Percentiles rank a stretch among this genome's conserved stretches.
Conservation (phyloP, 2,329 filamentous ascomycete genomes). For the Dactylonectria macrodidyma region DNA sequence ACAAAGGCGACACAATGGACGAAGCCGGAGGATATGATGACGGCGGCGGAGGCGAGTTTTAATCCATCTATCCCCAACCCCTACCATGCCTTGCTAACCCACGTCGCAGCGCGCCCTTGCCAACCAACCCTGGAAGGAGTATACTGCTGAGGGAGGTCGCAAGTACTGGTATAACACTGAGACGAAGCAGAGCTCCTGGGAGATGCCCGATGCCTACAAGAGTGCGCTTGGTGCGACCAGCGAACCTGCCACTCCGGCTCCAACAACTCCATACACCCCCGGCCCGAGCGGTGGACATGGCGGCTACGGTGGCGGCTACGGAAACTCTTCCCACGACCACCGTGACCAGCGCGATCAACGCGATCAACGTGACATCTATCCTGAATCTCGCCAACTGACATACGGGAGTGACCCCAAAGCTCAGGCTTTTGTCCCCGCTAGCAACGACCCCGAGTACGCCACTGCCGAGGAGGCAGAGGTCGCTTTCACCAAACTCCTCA, state of each 20-base stretch:
- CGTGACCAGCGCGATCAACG: slow-evolving; percentile 49
- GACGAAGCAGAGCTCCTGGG: slow-evolving; percentile 94
- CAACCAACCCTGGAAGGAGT: slow-evolving; percentile 93
- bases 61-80: not conserved
- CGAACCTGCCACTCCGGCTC: slow-evolving; percentile 59
- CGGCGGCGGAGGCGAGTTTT: slow-evolving; percentile 78
- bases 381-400: slow-evolving; percentile 71
- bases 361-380: slow-evolving; percentile 57
- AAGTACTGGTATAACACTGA: slow-evolving; percentile 98
- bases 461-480: slow-evolving; percentile 91
- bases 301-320: slow-evolving; percentile 48
- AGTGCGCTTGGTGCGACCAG: slow-evolving; percentile 76
- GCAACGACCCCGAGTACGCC: slow-evolving; percentile 83
- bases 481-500: slow-evolving; percentile 92
- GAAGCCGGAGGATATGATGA: slow-evolving; percentile 93
- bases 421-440: slow-evolving; percentile 74
- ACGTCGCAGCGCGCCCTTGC: slow-evolving; percentile 78
- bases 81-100: slow-evolving; percentile 30
- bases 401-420: slow-evolving; percentile 69
- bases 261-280: slow-evolving; percentile 60
- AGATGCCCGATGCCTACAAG: slow-evolving; percentile 89
- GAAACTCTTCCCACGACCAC: slow-evolving; percentile 55
- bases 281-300: slow-evolving; percentile 48
- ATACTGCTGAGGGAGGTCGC: slow-evolving; percentile 86
- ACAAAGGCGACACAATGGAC: slow-evolving; percentile 95